Conservation (phyloP, 176 grass and related monocot species). For the Musa acuminata region DNA sequence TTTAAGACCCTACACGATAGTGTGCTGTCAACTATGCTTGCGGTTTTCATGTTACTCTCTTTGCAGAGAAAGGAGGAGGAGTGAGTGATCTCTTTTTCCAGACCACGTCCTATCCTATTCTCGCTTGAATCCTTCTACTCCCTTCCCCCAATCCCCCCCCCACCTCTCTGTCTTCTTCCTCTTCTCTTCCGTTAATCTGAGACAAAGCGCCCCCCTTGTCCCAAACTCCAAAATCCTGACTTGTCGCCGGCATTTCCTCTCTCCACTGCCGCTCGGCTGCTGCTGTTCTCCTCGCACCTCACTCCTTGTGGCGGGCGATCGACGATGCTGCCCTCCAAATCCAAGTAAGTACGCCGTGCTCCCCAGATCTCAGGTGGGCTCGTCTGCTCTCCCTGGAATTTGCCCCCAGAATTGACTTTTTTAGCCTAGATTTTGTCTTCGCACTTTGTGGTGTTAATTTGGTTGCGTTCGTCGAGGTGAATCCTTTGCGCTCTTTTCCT, state of each 20-base stretch:
- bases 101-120: background rate
- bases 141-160: background rate
- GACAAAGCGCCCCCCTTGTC: background rate
- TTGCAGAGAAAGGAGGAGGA: background rate
- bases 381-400: background rate
- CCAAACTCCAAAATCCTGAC: background rate
- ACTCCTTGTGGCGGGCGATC: background rate
- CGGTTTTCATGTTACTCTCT: background rate
- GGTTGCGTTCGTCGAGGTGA: background rate
- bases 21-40: background rate
- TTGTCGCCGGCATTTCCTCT: background rate
- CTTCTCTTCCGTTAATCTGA: too few species aligned
- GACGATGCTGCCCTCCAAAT: conserved; percentile 57
- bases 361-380: background rate
- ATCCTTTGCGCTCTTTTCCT: background rate
- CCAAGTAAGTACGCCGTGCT: conserved; percentile 22
- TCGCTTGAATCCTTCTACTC: background rate
- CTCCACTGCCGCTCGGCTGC: background rate
- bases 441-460: background rate
- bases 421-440: background rate
- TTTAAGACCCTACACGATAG: too few species aligned
- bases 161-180: too few species aligned
- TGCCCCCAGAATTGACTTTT: background rate
- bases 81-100: background rate
- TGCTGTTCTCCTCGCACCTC: background rate